Evolutionary conservation across 2,329 filamentous ascomycete species (phyloP), one percentile per base, ranked within the genome.

Genomic region (Tolypocladium album): DNA sequence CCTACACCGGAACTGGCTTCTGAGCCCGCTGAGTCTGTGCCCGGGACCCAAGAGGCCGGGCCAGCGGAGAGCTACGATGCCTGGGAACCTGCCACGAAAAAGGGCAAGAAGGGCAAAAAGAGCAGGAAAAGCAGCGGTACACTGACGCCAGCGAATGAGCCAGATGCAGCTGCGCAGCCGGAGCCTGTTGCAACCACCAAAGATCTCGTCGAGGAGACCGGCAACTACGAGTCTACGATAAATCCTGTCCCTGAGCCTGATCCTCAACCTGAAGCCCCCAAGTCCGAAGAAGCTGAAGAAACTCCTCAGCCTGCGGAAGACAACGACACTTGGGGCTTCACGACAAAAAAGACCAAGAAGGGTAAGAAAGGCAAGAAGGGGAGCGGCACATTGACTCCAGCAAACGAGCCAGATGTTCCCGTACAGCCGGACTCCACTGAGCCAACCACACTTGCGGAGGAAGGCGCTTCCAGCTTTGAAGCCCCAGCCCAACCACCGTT

Each of bases 31-130:
- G 17, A 43, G 40, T 2, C 40, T n/a, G 20, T 43, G 20, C 7
- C 20, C 2, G 20, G 3, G 20, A 9, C 20, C 6, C 17, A n/a
- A 43, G 40, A n/a, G 8, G 11, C 40, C 7, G 20, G 3, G 22
- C n/a, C 43, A 47, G 5, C n/a, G 43, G 43, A 47, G 43, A 15
- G 13, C 11, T 5, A 13, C 43, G 43, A 24, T 24, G 43, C 15
- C 15, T 47, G 43, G 43, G 43, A 22, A 5, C 24, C 22, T 24
- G 11, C 43, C 13, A 47, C n/a, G 13, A 74, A 75, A 61, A 73
- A 74, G 59, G 67, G 69, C 15, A 75, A 76, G 66, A 76, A 78
- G 60, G 69, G 68, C 71, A 68, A 65, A 67, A 72, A 47, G 43
- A 7, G 43, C n/a, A 24, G 65, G 63, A 66, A 63, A 63, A 47